These are phyloP conservation scores for Pseudomassariella vexata DNA, from an alignment of 2,329 filamentous ascomycete genomes.

Conservation along the genomic window DNA sequence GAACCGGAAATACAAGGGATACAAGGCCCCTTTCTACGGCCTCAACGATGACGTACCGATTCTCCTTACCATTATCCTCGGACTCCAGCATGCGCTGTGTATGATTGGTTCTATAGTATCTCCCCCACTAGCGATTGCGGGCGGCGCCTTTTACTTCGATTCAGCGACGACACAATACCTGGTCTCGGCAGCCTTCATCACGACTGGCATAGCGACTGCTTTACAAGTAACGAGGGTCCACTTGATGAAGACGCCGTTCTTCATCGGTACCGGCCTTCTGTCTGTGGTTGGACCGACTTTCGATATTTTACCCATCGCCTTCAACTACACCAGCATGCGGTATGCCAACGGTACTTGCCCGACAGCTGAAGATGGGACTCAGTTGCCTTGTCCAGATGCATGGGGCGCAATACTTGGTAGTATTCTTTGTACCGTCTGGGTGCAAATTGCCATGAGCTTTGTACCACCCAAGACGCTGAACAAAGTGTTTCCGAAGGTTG, in stretches of 20 bases:
- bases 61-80: constrained; percentile 58
- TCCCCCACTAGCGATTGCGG: constrained; percentile 58
- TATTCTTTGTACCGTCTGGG: constrained; percentile 38
- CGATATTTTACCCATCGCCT: constrained; percentile 59
- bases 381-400: constrained; percentile 57
- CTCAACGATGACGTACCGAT: constrained; percentile 64
- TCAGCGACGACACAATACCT: constrained; percentile 54
- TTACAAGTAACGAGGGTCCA: constrained; percentile 64
- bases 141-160: constrained; percentile 51
- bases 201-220: constrained; percentile 58
- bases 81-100: constrained; percentile 63
- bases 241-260: constrained; percentile 57
- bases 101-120: constrained; percentile 55
- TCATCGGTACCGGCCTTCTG: constrained; percentile 58
- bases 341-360: constrained; percentile 61
- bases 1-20: constrained; percentile 43
- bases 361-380: constrained; percentile 45
- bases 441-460: constrained; percentile 62
- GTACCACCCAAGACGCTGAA: constrained; percentile 54
- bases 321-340: constrained; percentile 56
- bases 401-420: constrained; percentile 61
- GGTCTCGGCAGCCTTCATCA: constrained; percentile 63
- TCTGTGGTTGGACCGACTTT: constrained; percentile 66
- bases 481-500: constrained; percentile 61
- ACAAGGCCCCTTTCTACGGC: constrained; percentile 62